phyloP scores from a whole-genome alignment of 768 basidiomycete species.

The Rhizopogon rudus region DNA sequence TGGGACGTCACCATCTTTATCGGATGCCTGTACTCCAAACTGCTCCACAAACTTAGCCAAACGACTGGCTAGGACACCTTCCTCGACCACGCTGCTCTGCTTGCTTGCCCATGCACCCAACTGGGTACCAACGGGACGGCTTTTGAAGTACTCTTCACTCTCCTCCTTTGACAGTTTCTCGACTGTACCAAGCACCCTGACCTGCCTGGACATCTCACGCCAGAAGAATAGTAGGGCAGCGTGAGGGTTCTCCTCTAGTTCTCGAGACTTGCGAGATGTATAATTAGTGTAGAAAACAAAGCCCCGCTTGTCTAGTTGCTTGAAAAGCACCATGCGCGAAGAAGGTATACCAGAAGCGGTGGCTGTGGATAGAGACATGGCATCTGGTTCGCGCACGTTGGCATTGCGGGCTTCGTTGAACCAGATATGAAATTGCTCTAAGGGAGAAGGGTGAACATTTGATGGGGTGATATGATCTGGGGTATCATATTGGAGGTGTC shows the following conservation, averaged over 20 bases:
- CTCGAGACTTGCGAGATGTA: conserved; percentile 84
- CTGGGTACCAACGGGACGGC: conserved; percentile 76
- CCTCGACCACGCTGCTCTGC: conserved; percentile 77
- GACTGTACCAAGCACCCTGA: conserved; percentile 80
- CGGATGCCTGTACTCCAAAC: conserved; percentile 45
- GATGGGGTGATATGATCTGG: conserved; percentile 59
- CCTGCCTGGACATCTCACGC: conserved; percentile 75
- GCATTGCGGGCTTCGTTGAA: conserved; percentile 59
- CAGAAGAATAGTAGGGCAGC: conserved; percentile 90
- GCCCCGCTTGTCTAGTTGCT: conserved; percentile 81
- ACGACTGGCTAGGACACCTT: conserved; percentile 61
- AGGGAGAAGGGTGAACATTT: conserved; percentile 60
- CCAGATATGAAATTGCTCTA: conserved; percentile 86
- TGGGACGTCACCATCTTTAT: conserved; percentile 47
- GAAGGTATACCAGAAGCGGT: conserved; percentile 75
- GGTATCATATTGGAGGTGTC: conserved; percentile 73
- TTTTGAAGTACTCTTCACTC: conserved; percentile 78
- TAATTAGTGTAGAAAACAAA: conserved; percentile 99
- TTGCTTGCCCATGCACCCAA: conserved; percentile 92
- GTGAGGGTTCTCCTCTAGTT: conserved; percentile 71
- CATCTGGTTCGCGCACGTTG: conserved; percentile 84
- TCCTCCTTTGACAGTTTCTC: conserved; percentile 73
- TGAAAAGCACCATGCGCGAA: conserved; percentile 86
- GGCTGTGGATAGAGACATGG: conserved; percentile 77
- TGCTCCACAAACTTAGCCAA: conserved; percentile 53